Evolutionary conservation across 768 basidiomycete genomes (phyloP).

Genomic region (Agrocybe pediades): DNA sequence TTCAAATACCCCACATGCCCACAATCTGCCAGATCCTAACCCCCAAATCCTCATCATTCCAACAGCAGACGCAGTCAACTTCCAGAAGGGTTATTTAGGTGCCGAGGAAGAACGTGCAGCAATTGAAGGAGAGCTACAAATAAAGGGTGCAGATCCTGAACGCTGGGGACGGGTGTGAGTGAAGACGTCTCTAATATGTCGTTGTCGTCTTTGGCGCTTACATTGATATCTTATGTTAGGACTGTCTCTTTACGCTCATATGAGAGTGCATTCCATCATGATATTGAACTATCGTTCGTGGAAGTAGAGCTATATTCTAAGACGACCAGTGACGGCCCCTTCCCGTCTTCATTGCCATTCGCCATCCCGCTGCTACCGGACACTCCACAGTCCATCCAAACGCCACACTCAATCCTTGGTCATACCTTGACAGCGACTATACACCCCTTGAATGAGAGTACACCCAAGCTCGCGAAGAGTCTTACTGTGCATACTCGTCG

Average conservation of each 20-base stretch:
- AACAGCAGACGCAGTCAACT: constrained; percentile 66
- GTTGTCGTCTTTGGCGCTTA: constrained; percentile 11
- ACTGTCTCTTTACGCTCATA: constrained; percentile 66
- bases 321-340: constrained; percentile 25
- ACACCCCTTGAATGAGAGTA: constrained; percentile 43
- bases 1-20: constrained; percentile 14
- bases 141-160: constrained; percentile 65
- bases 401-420: constrained; percentile 69
- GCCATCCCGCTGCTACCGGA: constrained; percentile 78
- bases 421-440: constrained; percentile 74
- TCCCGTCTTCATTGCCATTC: constrained; percentile 75
- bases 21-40: constrained; percentile 22
- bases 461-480: constrained; percentile 48
- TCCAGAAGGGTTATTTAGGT: constrained; percentile 86
- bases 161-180: constrained; percentile 76
- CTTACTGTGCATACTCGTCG: constrained; percentile 72
- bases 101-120: constrained; percentile 82
- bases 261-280: constrained; percentile 60
- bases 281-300: constrained; percentile 66
- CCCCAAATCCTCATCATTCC: constrained; percentile 81
- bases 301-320: constrained; percentile 57
- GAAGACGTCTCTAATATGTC: constrained; percentile 8
- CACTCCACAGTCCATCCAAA: constrained; percentile 81
- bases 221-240: constrained; percentile 35
- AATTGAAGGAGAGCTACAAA: constrained; percentile 85